These are phyloP conservation scores for Penicillium griseofulvum DNA, from an alignment of 2,329 filamentous ascomycete genomes.

Conservation along the genomic window DNA sequence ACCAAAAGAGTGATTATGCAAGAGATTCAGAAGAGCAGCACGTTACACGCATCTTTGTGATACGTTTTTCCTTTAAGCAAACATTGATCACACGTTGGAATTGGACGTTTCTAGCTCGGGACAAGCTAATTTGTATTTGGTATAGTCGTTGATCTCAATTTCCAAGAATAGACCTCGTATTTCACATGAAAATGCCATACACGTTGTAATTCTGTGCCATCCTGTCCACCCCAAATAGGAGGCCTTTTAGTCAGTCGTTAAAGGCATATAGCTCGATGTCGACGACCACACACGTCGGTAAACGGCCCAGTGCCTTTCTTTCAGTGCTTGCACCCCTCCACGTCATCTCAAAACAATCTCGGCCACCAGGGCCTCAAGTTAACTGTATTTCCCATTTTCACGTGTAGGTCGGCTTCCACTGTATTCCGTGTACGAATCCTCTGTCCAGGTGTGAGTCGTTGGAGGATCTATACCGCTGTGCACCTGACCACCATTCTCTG, in stretches of 20 bases:
- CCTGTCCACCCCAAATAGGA: too few relatives aligned
- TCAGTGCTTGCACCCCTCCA: not conserved
- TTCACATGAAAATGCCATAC: too few relatives aligned
- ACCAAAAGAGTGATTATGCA: not conserved
- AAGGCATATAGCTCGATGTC: not conserved
- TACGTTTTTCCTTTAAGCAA: not conserved
- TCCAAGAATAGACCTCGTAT: too few relatives aligned
- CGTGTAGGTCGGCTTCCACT: not conserved
- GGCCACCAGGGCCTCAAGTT: not conserved
- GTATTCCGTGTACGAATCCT: not conserved
- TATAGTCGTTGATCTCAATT: too few relatives aligned
- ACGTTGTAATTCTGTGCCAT: too few relatives aligned
- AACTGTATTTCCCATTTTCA: not conserved
- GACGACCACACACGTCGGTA: not conserved
- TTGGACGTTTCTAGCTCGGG: too few relatives aligned
- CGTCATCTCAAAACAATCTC: not conserved
- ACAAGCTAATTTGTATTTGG: too few relatives aligned
- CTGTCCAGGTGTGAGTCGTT: not conserved
- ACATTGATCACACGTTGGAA: not conserved
- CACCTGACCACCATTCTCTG: not conserved
- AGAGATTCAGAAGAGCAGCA: not conserved
- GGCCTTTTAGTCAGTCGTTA: too few relatives aligned
- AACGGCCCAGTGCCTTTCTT: not conserved
- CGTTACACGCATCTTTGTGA: not conserved
- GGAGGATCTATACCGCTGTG: not conserved